Percentiles rank a stretch among this genome's conserved stretches.
phyloP scores from a whole-genome alignment of 1,284 basidiomycete genomes.

The Sporisorium exsertum region DNA sequence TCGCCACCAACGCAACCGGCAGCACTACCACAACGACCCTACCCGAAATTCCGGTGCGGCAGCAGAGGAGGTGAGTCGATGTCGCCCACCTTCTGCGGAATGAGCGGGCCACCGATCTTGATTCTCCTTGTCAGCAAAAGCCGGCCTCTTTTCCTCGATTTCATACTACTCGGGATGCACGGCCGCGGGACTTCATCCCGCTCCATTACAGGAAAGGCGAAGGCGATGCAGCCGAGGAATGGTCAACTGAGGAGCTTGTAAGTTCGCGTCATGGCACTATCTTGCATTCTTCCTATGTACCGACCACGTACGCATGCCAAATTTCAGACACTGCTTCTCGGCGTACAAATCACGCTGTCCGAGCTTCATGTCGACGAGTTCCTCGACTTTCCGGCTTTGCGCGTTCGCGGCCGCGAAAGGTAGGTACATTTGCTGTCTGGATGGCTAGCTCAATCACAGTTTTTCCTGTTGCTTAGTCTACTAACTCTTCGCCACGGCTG shows the following conservation, averaged over 20 bases:
- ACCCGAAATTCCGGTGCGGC: neutral
- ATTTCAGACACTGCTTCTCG: neutral
- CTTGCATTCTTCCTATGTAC: neutral
- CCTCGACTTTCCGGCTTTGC: conserved; percentile 1
- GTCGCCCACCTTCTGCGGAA: too few relatives aligned
- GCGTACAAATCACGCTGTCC: neutral
- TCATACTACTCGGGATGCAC: too few relatives aligned
- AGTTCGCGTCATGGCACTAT: neutral
- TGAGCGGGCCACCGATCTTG: too few relatives aligned
- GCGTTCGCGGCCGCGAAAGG: conserved; percentile 1
- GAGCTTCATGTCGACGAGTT: neutral
- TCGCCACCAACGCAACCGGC: neutral
- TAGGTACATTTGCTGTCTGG: neutral
- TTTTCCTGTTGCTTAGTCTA: neutral
- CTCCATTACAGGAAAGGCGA: neutral
- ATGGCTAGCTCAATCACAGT: too few relatives aligned
- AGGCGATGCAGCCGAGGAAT: neutral
- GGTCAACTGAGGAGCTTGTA: neutral
- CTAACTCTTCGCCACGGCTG: neutral
- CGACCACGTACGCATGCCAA: neutral
- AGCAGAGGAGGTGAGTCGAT: neutral
- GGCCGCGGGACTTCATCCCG: neutral
- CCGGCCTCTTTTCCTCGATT: too few relatives aligned
- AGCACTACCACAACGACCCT: neutral
- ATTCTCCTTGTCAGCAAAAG: too few relatives aligned